phyloP scores from a whole-genome alignment of 257 asterid species.

The Paraleonurus japonicus region DNA sequence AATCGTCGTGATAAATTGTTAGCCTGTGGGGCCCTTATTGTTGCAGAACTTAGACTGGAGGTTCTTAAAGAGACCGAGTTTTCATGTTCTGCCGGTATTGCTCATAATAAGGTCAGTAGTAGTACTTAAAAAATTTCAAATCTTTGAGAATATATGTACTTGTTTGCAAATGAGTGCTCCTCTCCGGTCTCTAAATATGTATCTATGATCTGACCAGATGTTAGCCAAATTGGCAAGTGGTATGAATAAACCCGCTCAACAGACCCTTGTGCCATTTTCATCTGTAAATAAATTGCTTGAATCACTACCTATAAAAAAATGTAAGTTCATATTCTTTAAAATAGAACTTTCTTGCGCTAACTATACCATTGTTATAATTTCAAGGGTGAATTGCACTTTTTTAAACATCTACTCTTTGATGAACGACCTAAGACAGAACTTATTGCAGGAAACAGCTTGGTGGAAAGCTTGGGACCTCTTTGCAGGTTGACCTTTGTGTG shows the following conservation, averaged over 20 bases:
- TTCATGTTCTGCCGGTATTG: conserved; percentile 95
- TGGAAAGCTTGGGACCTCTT: conserved; percentile 90
- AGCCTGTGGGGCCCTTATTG: conserved; percentile 91
- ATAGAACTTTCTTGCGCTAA: neutral
- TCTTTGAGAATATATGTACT: neutral
- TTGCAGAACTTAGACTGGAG: conserved; percentile 81
- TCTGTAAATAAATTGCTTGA: conserved; percentile 67
- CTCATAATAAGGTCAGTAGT: conserved; percentile 81
- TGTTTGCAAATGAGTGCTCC: conserved; percentile 10
- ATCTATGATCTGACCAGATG: conserved; percentile 57
- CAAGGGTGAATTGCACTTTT: conserved; percentile 4
- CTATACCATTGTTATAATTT: neutral
- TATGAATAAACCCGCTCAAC: conserved; percentile 97
- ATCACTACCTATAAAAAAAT: conserved; percentile 82
- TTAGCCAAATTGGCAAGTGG: conserved; percentile 97
- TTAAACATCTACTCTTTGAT: conserved; percentile 5
- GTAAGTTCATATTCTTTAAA: conserved; percentile 38
- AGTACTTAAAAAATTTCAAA: conserved; percentile 12
- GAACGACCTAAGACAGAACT: conserved; percentile 7
- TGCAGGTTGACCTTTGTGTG: conserved; percentile 74
- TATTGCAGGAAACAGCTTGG: conserved; percentile 94
- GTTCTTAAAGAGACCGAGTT: conserved; percentile 82
- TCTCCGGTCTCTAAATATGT: conserved; percentile 25
- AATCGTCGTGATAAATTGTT: conserved; percentile 72
- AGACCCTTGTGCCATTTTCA: conserved; percentile 81